Percentiles rank a stretch among this genome's conserved stretches.
These are phyloP conservation scores for Eimeria falciformis DNA, from an alignment of 169 alveolate species.

Conservation along the genomic window DNA sequence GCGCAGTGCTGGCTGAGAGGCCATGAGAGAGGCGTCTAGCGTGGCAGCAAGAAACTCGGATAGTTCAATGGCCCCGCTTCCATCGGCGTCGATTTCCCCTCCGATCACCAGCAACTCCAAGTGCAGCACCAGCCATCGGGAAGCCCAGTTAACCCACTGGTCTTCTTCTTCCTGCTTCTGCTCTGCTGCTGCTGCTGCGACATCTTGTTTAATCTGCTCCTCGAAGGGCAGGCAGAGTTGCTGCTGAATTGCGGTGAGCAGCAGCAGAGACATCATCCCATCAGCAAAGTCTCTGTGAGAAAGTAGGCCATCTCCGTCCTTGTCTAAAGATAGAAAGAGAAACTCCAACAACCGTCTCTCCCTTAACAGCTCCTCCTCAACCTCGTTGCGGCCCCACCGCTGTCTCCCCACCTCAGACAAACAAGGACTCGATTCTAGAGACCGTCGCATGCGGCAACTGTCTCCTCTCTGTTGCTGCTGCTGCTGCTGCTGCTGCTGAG, in stretches of 20 bases:
- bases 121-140: slow-evolving; percentile 33
- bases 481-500: slow-evolving; percentile 32
- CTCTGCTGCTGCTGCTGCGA: not conserved
- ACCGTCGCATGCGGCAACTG: not conserved
- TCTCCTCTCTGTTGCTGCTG: not conserved
- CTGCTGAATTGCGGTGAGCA: slow-evolving; percentile 21
- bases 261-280: slow-evolving; percentile 46
- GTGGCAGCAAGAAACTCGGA: slow-evolving; percentile 52
- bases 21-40: slow-evolving; percentile 30
- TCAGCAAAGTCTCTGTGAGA: slow-evolving; percentile 26
- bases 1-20: slow-evolving; percentile 46
- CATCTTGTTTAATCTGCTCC: not conserved
- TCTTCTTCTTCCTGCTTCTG: not conserved
- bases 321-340: slow-evolving; percentile 19
- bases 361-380: slow-evolving; percentile 34
- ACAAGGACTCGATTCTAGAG: slow-evolving; percentile 29
- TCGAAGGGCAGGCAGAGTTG: not conserved
- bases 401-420: slow-evolving; percentile 14
- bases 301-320: slow-evolving; percentile 52
- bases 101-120: slow-evolving; percentile 22
- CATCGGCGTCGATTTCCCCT: slow-evolving; percentile 28
- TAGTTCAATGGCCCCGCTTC: slow-evolving; percentile 58
- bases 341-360: slow-evolving; percentile 43
- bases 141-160: slow-evolving; percentile 5
- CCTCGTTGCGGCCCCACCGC: slow-evolving; percentile 25